Evolutionary conservation across 352 stramenopile genomes (phyloP), one percentile per base, ranked within the genome.

Genomic region (Globisporangium perplexum): DNA sequence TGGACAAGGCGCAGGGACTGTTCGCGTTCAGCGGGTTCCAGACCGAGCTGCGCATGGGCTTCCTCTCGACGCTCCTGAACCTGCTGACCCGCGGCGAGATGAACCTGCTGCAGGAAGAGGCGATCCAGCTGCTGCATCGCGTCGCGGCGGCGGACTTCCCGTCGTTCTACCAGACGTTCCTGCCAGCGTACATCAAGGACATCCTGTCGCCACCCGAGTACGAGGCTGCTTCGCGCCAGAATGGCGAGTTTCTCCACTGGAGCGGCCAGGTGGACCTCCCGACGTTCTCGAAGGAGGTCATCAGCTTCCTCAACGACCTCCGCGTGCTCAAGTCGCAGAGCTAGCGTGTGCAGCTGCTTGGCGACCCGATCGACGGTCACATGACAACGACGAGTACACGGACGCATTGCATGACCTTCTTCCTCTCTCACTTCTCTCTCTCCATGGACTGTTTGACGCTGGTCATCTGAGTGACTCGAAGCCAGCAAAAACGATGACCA

Each of bases 11-110:
- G 1, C 82, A 93, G 10, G 70, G 63, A 2, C 47, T 89, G 20
- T 89, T 93, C 53, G 59, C 72, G 1, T 93, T 93, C 58, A 57
- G 60, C 17, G 82, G 77, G n/a, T 93, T 93, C 58, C 71, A 82
- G 50, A 75, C 42, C 23, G 79, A 93, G 49, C 59, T 93, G 41
- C 79, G 79, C 4, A 75, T 90, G 69, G 79, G 76, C 10, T 89
- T 89, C 43, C 65, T 93, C 24, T 79, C 76, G 11, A 93, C 82
- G 7, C 59, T 93, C 20, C 82, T 93, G 74, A 86, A 83, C 35
- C 70, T 93, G 43, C 51, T 93, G 39, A 89, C 76, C 1, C 78
- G 75, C 54, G 82, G 82, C 23, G 79, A 90, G 55, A 79, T 93
- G 75, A 89, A 88, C 47, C 33, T 93, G 42, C 70, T 93, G 22